Conservation (phyloP, 192 early-diverging fungal genomes). For the Entophlyctis luteolus region DNA sequence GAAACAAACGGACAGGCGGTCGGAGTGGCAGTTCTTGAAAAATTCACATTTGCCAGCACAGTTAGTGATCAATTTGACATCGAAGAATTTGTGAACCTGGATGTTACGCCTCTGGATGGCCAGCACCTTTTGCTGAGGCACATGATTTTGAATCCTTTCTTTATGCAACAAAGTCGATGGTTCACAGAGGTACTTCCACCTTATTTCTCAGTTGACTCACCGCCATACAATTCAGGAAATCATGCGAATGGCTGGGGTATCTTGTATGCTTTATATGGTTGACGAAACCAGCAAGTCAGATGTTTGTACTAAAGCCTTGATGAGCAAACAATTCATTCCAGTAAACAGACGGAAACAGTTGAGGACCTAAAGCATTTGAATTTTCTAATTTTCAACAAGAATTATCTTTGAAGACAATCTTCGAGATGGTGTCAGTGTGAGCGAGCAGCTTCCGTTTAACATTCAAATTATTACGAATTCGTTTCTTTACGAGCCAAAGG, state of each 20-base stretch:
- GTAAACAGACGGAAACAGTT: constrained; percentile 40
- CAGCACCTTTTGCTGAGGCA: constrained; percentile 28
- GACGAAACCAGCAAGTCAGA: constrained; percentile 26
- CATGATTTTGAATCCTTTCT: constrained; percentile 48
- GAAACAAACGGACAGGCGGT: constrained; percentile 29
- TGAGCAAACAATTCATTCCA: constrained; percentile 38
- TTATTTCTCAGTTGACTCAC: not conserved
- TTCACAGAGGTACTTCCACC: constrained; percentile 36
- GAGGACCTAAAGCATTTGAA: constrained; percentile 2
- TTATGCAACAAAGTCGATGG: constrained; percentile 39
- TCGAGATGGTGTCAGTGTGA: constrained; percentile 39
- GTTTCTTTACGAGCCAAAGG: constrained; percentile 47
- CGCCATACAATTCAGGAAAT: constrained; percentile 41
- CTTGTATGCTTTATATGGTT: constrained; percentile 35
- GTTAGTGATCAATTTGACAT: constrained; percentile 51
- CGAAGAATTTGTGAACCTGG: constrained; percentile 35
- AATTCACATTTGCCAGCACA: constrained; percentile 20
- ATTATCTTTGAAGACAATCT: constrained; percentile 45
- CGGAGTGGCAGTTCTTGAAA: constrained; percentile 33
- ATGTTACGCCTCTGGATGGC: constrained; percentile 12
- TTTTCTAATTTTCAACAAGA: constrained; percentile 16
- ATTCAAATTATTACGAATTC: constrained; percentile 39
- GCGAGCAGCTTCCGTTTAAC: constrained; percentile 30
- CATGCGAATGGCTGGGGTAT: constrained; percentile 36
- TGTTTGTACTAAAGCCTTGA: constrained; percentile 29